These are phyloP conservation scores for Gynandropsis gynandra DNA, from an alignment of 345 rosid genomes.

Conservation along the genomic window DNA sequence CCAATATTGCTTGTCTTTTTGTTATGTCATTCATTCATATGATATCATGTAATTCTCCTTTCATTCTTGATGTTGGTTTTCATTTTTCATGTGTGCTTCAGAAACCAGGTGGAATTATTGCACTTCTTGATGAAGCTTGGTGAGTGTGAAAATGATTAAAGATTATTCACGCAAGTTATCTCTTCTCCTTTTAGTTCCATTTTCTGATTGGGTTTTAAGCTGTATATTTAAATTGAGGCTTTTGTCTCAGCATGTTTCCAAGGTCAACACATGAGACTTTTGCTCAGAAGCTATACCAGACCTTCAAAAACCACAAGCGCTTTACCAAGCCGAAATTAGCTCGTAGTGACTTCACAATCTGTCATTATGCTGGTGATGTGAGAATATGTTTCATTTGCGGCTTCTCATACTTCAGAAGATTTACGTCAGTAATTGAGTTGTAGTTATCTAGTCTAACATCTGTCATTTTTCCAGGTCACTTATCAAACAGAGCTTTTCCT, in stretches of 20 bases:
- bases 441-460: constrained; percentile 10
- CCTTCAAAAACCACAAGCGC: constrained; percentile 86
- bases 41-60: constrained; percentile 6
- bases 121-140: constrained; percentile 99
- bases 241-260: constrained; percentile 77
- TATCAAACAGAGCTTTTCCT: constrained; percentile 90
- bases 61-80: constrained; percentile 13
- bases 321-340: constrained; percentile 93
- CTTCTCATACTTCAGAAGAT: constrained; percentile 13
- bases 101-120: constrained; percentile 99
- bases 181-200: not conserved
- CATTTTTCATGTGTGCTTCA: constrained; percentile 28
- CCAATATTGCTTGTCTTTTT: constrained; percentile 4
- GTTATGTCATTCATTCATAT: constrained; percentile 10
- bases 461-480: constrained; percentile 58
- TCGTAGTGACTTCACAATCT: constrained; percentile 91
- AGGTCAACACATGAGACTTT: constrained; percentile 98
- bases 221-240: constrained; percentile 16
- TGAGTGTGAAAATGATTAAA: constrained; percentile 31
- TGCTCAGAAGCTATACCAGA: constrained; percentile 96
- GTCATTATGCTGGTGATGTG: constrained; percentile 99
- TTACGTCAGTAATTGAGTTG: constrained; percentile 15
- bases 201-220: not conserved
- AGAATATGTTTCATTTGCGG: constrained; percentile 28
- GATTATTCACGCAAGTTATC: not conserved